These are phyloP conservation scores for Sphaerobolus stellatus DNA, from an alignment of 1,284 basidiomycete genomes.

Conservation along the genomic window DNA sequence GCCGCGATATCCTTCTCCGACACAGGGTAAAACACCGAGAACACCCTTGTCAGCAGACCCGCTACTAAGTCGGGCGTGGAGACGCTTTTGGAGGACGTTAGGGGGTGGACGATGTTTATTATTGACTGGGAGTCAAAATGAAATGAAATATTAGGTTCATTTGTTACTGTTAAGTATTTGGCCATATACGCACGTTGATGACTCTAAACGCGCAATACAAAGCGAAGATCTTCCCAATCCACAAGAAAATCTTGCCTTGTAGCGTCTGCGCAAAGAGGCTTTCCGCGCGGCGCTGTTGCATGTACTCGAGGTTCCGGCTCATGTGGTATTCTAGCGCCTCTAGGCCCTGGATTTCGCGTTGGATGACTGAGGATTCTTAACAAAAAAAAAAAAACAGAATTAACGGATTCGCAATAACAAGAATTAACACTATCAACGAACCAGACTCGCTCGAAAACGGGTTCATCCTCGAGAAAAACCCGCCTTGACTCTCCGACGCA, in stretches of 20 bases:
- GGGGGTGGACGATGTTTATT: constrained; percentile 53
- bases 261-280: constrained; percentile 55
- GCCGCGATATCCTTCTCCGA: constrained; percentile 43
- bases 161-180: neutral
- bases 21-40: constrained; percentile 46
- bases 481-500: constrained; percentile 23
- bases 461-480: constrained; percentile 23
- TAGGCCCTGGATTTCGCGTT: constrained; percentile 61
- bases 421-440: neutral
- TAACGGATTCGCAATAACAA: neutral
- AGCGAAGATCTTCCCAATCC: constrained; percentile 55
- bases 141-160: constrained; percentile 1
- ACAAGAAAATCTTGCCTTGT: constrained; percentile 49
- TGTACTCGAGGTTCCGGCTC: constrained; percentile 51
- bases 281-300: constrained; percentile 49
- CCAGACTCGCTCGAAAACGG: constrained; percentile 19
- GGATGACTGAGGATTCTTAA: constrained; percentile 34
- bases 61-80: constrained; percentile 56
- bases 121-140: constrained; percentile 44
- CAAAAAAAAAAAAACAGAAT: constrained; percentile 16
- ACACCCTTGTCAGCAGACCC: constrained; percentile 49
- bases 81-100: constrained; percentile 23
- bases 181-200: constrained; percentile 50
- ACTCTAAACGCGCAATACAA: constrained; percentile 67
- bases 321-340: constrained; percentile 70